These are phyloP conservation scores for Barbatosphaeria neglecta DNA, from an alignment of 495 filamentous ascomycete species.

Conservation along the genomic window DNA sequence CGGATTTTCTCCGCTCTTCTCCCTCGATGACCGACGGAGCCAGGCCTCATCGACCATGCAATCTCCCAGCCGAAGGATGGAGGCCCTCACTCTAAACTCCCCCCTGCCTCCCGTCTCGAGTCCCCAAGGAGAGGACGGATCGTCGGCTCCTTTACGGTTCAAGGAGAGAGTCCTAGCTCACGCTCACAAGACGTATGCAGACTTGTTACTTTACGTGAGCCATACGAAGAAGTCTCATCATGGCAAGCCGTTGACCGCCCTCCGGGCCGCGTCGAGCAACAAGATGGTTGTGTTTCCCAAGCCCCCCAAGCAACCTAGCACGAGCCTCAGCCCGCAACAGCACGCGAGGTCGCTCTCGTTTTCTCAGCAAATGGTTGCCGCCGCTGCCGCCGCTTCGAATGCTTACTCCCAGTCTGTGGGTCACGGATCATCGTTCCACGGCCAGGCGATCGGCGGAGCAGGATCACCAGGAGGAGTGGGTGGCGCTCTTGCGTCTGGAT, in stretches of 20 bases:
- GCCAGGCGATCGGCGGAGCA: background rate
- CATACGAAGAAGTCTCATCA: slow-evolving; percentile 40
- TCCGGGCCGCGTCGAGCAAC: slow-evolving; percentile 14
- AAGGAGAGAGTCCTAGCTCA: slow-evolving; percentile 73
- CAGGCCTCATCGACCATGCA: slow-evolving; percentile 8
- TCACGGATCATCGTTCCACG: background rate
- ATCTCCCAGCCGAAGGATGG: slow-evolving; percentile 7
- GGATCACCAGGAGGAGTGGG: too few species aligned
- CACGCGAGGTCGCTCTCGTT: slow-evolving; percentile 1
- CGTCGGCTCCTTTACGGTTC: slow-evolving; percentile 48
- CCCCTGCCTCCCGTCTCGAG: background rate
- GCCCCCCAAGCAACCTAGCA: slow-evolving; percentile 21
- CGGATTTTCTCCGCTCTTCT: slow-evolving; percentile 12
- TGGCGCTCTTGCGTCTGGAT: background rate
- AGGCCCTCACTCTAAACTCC: slow-evolving; percentile 9
- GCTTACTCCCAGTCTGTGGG: slow-evolving; percentile 6
- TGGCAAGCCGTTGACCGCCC: slow-evolving; percentile 9
- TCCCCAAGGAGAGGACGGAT: slow-evolving; percentile 3
- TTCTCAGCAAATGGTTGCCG: slow-evolving; percentile 3
- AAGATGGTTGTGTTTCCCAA: slow-evolving; percentile 39
- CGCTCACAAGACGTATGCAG: slow-evolving; percentile 81
- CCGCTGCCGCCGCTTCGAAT: too few species aligned
- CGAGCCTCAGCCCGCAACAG: slow-evolving; percentile 6
- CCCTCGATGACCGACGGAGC: slow-evolving; percentile 17
- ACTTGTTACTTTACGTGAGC: slow-evolving; percentile 68